These are phyloP conservation scores for Pythium folliculosum DNA, from an alignment of 352 stramenopile genomes.

Conservation along the genomic window DNA sequence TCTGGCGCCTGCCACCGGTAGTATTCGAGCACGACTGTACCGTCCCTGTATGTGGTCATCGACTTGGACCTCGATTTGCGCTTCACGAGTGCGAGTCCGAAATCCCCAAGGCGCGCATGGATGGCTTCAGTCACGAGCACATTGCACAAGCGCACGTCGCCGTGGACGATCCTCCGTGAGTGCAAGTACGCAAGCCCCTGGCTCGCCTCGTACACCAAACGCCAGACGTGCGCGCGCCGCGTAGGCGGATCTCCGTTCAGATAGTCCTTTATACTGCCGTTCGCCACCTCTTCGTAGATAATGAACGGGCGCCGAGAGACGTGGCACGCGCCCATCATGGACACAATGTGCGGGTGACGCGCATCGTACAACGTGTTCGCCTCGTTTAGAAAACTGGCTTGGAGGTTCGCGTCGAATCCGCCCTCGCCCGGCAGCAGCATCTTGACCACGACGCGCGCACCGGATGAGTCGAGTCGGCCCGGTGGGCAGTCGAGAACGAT, in stretches of 20 bases:
- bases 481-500: not conserved
- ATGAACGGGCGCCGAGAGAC: not conserved
- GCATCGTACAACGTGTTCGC: not conserved
- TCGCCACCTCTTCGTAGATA: not conserved
- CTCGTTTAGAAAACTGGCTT: not conserved
- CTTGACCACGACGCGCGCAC: not conserved
- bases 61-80: slow-evolving; percentile 6
- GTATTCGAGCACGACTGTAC: not conserved
- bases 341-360: not conserved
- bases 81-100: slow-evolving; percentile 14
- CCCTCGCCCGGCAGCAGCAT: not conserved
- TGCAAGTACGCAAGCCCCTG: not conserved
- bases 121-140: not conserved
- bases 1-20: not conserved
- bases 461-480: not conserved
- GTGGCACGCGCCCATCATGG: not conserved
- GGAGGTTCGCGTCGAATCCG: not conserved
- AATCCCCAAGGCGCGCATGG: slow-evolving; percentile 12
- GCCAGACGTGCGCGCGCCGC: not conserved
- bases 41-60: slow-evolving; percentile 4
- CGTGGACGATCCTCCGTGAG: not conserved
- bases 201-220: not conserved
- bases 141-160: not conserved
- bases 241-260: not conserved
- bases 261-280: not conserved